phyloP scores from a whole-genome alignment of 129 eudicot genomes.

The Tagetes erecta region DNA sequence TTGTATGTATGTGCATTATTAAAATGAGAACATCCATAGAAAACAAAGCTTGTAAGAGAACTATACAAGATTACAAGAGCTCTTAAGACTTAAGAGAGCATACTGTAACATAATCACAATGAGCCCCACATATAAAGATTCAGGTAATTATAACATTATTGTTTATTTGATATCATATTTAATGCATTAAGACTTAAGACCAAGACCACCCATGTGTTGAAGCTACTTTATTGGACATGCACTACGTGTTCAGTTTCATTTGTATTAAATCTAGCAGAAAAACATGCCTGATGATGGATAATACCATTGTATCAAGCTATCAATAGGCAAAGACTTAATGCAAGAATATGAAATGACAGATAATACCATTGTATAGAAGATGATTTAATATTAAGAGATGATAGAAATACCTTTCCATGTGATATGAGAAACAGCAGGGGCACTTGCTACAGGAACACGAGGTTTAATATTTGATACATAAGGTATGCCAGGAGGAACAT shows the following conservation, averaged over 20 bases:
- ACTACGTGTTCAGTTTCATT: background rate
- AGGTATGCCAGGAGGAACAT: slow-evolving; percentile 17
- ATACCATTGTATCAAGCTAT: background rate
- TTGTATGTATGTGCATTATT: background rate
- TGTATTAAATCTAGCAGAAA: background rate
- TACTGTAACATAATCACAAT: slow-evolving; percentile 1
- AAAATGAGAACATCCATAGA: slow-evolving; percentile 1
- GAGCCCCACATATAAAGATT: background rate
- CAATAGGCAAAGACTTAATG: background rate
- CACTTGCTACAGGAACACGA: slow-evolving; percentile 9
- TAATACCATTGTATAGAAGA: background rate
- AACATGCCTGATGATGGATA: background rate
- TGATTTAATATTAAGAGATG: background rate
- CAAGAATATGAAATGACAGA: background rate
- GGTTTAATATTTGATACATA: slow-evolving; percentile 1
- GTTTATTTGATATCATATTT: background rate
- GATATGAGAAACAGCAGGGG: slow-evolving; percentile 36
- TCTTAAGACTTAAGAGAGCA: slow-evolving; percentile 8
- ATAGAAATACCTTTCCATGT: slow-evolving; percentile 50
- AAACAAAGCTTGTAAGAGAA: background rate
- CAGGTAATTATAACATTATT: background rate
- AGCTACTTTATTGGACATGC: background rate
- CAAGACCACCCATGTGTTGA: slow-evolving; percentile 4
- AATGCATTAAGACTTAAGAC: slow-evolving; percentile 9
- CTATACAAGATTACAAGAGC: background rate